These are phyloP conservation scores for Lathyrus aphaca DNA, from an alignment of 306 rosid genomes.

Conservation along the genomic window DNA sequence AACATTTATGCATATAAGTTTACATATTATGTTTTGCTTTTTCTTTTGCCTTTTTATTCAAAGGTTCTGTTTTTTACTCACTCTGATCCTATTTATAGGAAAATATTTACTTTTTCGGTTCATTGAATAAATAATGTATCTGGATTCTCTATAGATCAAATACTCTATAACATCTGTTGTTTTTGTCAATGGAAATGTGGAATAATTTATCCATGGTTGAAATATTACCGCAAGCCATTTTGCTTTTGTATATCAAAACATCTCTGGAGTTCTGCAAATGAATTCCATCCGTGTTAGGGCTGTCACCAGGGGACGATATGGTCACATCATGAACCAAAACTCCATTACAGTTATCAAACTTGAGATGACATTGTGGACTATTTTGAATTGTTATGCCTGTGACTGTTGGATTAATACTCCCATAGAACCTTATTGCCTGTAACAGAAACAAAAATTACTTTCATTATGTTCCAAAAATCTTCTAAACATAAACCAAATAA, in stretches of 20 bases:
- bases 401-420: slow-evolving; percentile 80
- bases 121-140: too few species aligned
- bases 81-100: too few species aligned
- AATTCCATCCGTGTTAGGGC: slow-evolving; percentile 95
- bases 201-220: slow-evolving; percentile 23
- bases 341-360: slow-evolving; percentile 87
- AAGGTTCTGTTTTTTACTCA: too few species aligned
- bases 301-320: slow-evolving; percentile 82
- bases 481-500: slow-evolving; percentile 4
- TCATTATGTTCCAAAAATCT: slow-evolving; percentile 40
- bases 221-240: slow-evolving; percentile 79
- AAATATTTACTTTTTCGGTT: too few species aligned
- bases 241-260: slow-evolving; percentile 70
- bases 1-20: neutral
- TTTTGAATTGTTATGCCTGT: slow-evolving; percentile 87
- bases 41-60: too few species aligned
- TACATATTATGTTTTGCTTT: too few species aligned
- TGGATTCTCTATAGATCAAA: too few species aligned
- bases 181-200: slow-evolving; percentile 5
- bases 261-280: slow-evolving; percentile 91
- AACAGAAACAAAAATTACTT: slow-evolving; percentile 27
- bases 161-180: neutral
- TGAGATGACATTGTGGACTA: slow-evolving; percentile 95
- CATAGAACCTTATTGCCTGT: slow-evolving; percentile 92
- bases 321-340: slow-evolving; percentile 76